Conservation (phyloP, 1,139 yeast genomes). For the Yamadazyma membranifaciens region DNA sequence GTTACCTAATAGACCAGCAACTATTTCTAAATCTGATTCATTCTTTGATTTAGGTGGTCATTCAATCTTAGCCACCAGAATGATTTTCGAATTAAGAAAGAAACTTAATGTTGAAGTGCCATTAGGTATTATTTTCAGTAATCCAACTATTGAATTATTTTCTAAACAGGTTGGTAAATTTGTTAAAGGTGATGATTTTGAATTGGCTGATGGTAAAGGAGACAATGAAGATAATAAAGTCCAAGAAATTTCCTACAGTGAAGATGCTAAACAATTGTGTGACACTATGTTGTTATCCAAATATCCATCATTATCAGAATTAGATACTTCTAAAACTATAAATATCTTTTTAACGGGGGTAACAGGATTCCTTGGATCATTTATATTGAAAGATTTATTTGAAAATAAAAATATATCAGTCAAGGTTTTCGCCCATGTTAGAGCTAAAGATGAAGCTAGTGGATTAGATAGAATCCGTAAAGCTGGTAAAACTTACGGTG, state of each 20-base stretch:
- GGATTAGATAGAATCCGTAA: slow-evolving; percentile 76
- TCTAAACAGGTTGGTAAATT: slow-evolving; percentile 68
- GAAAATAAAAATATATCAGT: slow-evolving; percentile 42
- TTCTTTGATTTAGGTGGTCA: slow-evolving; percentile 98
- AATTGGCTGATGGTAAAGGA: slow-evolving; percentile 35
- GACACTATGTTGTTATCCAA: slow-evolving; percentile 41
- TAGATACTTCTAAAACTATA: slow-evolving; percentile 36
- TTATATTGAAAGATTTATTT: slow-evolving; percentile 73
- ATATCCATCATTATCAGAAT: slow-evolving; percentile 28
- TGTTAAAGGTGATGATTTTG: slow-evolving; percentile 44
- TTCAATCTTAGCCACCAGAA: slow-evolving; percentile 92
- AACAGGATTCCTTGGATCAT: slow-evolving; percentile 95
- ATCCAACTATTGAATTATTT: slow-evolving; percentile 80
- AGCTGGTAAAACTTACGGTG: slow-evolving; percentile 83
- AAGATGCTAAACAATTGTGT: slow-evolving; percentile 67
- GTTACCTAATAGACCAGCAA: slow-evolving; percentile 80
- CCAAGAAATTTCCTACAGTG: slow-evolving; percentile 54
- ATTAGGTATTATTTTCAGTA: slow-evolving; percentile 82
- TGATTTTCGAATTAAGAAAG: slow-evolving; percentile 91
- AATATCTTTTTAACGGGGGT: slow-evolving; percentile 91
- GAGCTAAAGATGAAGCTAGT: slow-evolving; percentile 67
- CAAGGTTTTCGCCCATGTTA: slow-evolving; percentile 81
- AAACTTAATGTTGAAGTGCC: slow-evolving; percentile 78
- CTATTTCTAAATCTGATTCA: slow-evolving; percentile 74
- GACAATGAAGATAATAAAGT: slow-evolving; percentile 12